Percentiles rank a stretch among this genome's conserved stretches.
phyloP scores from a whole-genome alignment of 2,329 filamentous ascomycete species.

The Ustulina deusta region DNA sequence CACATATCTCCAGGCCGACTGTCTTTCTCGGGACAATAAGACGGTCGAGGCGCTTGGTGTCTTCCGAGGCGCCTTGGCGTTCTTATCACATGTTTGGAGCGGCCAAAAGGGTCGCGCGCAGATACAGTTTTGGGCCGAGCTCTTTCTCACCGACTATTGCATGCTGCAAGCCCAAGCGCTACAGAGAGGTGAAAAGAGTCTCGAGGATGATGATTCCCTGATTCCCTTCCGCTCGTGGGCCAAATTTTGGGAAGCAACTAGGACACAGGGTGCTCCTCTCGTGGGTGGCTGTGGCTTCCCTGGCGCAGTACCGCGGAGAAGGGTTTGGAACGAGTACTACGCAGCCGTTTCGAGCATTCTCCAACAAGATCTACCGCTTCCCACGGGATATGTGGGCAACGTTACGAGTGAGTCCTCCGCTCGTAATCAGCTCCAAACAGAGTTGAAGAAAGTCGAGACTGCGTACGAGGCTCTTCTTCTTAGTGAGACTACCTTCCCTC shows the following conservation, averaged over 20 bases:
- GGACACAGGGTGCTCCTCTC: constrained; percentile 57
- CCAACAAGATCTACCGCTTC: constrained; percentile 72
- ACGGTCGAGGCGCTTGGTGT: constrained; percentile 71
- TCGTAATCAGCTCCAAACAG: constrained; percentile 74
- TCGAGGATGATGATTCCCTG: constrained; percentile 66
- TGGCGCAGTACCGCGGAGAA: constrained; percentile 70
- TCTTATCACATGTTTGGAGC: constrained; percentile 66
- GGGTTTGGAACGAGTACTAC: constrained; percentile 90
- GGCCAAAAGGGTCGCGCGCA: constrained; percentile 70
- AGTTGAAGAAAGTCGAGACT: constrained; percentile 82
- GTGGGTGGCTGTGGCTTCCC: constrained; percentile 69
- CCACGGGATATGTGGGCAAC: constrained; percentile 59
- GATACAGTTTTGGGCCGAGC: constrained; percentile 81
- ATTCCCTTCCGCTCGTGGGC: constrained; percentile 75
- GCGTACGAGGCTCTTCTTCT: constrained; percentile 84
- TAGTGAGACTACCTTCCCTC: constrained; percentile 84
- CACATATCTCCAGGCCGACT: constrained; percentile 79
- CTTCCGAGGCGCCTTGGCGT: constrained; percentile 74
- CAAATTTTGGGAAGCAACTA: constrained; percentile 71
- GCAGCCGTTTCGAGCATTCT: constrained; percentile 80
- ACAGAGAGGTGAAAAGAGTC: constrained; percentile 62
- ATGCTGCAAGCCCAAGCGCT: constrained; percentile 73
- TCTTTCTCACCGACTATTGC: constrained; percentile 80
- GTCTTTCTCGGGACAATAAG: constrained; percentile 63
- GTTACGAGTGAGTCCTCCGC: constrained; percentile 63